These are phyloP conservation scores for Citrus cavaleriei DNA, from an alignment of 345 rosid genomes.

Conservation along the genomic window DNA sequence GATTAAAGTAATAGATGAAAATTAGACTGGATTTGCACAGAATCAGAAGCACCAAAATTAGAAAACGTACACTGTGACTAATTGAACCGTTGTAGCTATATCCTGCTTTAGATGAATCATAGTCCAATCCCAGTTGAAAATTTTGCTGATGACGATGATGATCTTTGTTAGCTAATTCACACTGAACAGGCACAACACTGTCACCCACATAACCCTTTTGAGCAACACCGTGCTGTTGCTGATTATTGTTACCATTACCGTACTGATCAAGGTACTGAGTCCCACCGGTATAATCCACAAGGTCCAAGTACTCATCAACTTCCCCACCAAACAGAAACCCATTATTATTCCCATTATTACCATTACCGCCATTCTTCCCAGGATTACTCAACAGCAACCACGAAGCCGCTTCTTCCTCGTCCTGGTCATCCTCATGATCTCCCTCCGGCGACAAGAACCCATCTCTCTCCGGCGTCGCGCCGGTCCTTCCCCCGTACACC, in stretches of 20 bases:
- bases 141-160: slow-evolving; percentile 34
- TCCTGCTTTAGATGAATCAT: slow-evolving; percentile 42
- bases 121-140: slow-evolving; percentile 48
- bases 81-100: slow-evolving; percentile 46
- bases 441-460: slow-evolving; percentile 25
- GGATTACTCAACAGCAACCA: slow-evolving; percentile 65
- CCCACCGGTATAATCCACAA: slow-evolving; percentile 63
- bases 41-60: not conserved
- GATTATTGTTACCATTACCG: not conserved
- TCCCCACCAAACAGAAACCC: slow-evolving; percentile 59
- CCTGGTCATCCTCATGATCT: slow-evolving; percentile 43
- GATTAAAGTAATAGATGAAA: not conserved
- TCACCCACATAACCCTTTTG: slow-evolving; percentile 55
- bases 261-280: slow-evolving; percentile 44
- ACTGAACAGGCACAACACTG: slow-evolving; percentile 69
- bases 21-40: not conserved
- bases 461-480: slow-evolving; percentile 23
- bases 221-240: slow-evolving; percentile 27
- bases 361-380: slow-evolving; percentile 29
- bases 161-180: slow-evolving; percentile 31
- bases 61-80: slow-evolving; percentile 53
- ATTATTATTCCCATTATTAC: slow-evolving; percentile 26
- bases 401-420: slow-evolving; percentile 73
- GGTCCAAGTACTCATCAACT: slow-evolving; percentile 73
- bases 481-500: slow-evolving; percentile 16